Base-by-base conservation (phyloP, 2,329 filamentous ascomycete species). In the Colletotrichum orbiculare region DNA sequence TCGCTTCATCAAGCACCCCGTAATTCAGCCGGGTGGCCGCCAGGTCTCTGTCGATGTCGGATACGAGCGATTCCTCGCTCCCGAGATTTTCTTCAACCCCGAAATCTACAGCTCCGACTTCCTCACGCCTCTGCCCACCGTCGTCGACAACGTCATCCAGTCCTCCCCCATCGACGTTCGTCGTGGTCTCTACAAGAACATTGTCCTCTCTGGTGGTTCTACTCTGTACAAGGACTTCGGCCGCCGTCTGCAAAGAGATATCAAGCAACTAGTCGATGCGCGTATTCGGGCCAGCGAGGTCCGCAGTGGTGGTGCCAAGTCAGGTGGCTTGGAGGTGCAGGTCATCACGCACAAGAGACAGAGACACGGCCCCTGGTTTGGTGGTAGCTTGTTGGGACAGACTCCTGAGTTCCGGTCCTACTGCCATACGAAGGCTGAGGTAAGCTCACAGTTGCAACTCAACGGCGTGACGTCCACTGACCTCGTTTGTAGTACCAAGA, bases 21-120 rank as follows among this genome's bases (percentile, higher is more conserved):
- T 97, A 64, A 89, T 88, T 62, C 90, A 96, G 66, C 91, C 94
- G 34, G 95, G 94, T 71, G 96, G 96, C 68, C 91, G 92, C 71
- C 89, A 92, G 71, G 90, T 95, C 25, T 87, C 84, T 2, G 93
- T 99, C 50, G 96, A 99, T 73, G 92, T 99, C 57, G 96, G 96
- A 57, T 99, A 98, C 81, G 96, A 99, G 79, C 92, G 96, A 39
- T 99, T 99, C 86, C 85, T 99, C 66, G 96, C 96, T 2, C 96
- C 96, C 33, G 96, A 99, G 79, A 99, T 99, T 75, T 99, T 99
- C 82, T 99, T 99, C 88, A 99, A 99, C 81, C 96, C 96, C 37
- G 96, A 99, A 82, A 99, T 99, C 74, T 98, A 98, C 86, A 97
- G 93, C 67, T 98, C 95, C 70, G 96, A 99, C 77, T 99, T 99